These are phyloP conservation scores for Naegleria gruberi DNA, from an alignment of 208 protist genomes.

Conservation along the genomic window DNA sequence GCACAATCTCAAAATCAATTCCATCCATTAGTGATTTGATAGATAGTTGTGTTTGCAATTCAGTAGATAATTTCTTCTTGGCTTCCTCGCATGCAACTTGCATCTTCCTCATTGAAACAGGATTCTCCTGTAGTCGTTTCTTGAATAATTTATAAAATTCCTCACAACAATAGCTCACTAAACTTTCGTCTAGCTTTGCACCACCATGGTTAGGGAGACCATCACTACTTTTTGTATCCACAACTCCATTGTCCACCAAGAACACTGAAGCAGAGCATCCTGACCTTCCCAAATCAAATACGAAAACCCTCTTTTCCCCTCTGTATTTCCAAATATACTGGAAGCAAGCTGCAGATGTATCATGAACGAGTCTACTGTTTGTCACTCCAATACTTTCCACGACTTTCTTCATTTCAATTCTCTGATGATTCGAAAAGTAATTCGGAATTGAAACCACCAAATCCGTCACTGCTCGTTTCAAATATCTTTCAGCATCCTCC, in stretches of 20 bases:
- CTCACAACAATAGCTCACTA: constrained; percentile 92
- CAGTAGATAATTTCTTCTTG: constrained; percentile 89
- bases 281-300: constrained; percentile 82
- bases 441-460: constrained; percentile 91
- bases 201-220: constrained; percentile 99
- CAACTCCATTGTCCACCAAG: constrained; percentile 93
- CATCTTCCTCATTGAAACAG: constrained; percentile 49
- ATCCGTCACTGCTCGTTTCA: constrained; percentile 77
- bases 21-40: constrained; percentile 91
- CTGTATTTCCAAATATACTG: constrained; percentile 64
- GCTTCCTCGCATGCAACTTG: constrained; percentile 68
- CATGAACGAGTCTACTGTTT: constrained; percentile 84
- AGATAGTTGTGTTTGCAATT: constrained; percentile 73
- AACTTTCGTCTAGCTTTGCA: constrained; percentile 94
- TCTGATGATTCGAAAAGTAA: constrained; percentile 94
- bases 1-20: constrained; percentile 82
- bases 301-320: constrained; percentile 58
- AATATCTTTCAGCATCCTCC: constrained; percentile 84
- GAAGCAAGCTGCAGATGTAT: constrained; percentile 85
- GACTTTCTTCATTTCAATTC: constrained; percentile 95
- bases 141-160: constrained; percentile 80
- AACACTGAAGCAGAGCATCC: constrained; percentile 86
- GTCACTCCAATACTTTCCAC: constrained; percentile 81
- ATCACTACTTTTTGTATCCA: constrained; percentile 96
- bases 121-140: constrained; percentile 48